phyloP scores from a whole-genome alignment of 495 filamentous ascomycete genomes.

The Terfezia boudieri region DNA sequence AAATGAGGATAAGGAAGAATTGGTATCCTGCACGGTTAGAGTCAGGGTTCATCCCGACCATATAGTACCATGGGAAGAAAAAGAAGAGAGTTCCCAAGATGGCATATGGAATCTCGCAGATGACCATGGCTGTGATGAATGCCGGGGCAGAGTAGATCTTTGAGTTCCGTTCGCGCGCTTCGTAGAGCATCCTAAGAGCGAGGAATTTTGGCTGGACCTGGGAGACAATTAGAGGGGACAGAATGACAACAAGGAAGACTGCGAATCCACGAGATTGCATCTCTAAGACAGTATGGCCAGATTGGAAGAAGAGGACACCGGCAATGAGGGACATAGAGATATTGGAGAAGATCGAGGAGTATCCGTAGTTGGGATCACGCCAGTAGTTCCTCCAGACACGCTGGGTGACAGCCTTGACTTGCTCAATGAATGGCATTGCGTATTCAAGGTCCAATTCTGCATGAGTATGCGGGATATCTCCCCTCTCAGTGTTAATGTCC shows the following conservation, averaged over 20 bases:
- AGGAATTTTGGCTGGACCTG: slow-evolving; percentile 46
- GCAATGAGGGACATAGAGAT: slow-evolving; percentile 35
- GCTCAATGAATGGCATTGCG: slow-evolving; percentile 36
- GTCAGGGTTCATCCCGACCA: slow-evolving; percentile 20
- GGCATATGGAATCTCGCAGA: slow-evolving; percentile 54
- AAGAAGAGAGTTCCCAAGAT: slow-evolving; percentile 35
- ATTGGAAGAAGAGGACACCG: slow-evolving; percentile 20
- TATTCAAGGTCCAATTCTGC: slow-evolving; percentile 25
- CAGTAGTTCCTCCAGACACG: slow-evolving; percentile 49
- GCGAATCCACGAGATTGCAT: slow-evolving; percentile 18
- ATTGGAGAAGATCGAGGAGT: slow-evolving; percentile 48
- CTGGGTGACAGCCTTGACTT: slow-evolving; percentile 38
- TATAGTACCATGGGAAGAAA: slow-evolving; percentile 42
- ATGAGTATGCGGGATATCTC: slow-evolving; percentile 23
- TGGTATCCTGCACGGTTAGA: slow-evolving; percentile 10
- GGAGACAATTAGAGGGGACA: slow-evolving; percentile 31
- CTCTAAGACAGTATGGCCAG: slow-evolving; percentile 13
- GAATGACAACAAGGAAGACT: slow-evolving; percentile 14
- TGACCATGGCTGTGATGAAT: slow-evolving; percentile 44
- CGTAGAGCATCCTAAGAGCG: slow-evolving; percentile 39
- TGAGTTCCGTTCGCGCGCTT: slow-evolving; percentile 43
- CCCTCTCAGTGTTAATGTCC: slow-evolving; percentile 32
- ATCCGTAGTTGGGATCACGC: slow-evolving; percentile 49
- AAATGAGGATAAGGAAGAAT: slow-evolving; percentile 30
- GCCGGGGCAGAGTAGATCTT: slow-evolving; percentile 53